Conservation (phyloP, 1,284 basidiomycete genomes). For the Tilletia walkeri region DNA sequence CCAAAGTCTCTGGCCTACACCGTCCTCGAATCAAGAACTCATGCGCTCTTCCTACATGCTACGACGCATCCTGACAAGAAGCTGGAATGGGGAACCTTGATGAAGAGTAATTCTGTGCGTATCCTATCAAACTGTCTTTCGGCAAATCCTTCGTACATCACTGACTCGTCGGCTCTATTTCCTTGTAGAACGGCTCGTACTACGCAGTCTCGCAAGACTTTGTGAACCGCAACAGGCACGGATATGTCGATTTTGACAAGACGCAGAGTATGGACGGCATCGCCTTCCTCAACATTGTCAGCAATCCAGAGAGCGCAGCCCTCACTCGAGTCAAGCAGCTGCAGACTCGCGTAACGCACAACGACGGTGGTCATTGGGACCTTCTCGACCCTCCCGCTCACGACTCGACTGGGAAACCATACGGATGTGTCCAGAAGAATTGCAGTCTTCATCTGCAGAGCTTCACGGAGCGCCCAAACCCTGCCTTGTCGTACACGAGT, state of each 20-base stretch:
- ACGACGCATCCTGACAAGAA: constrained; percentile 76
- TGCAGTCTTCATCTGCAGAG: constrained; percentile 91
- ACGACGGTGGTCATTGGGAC: constrained; percentile 93
- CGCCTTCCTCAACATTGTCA: constrained; percentile 84
- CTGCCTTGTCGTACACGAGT: constrained; percentile 84
- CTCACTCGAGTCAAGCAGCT: constrained; percentile 74
- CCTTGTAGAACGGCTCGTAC: constrained; percentile 78
- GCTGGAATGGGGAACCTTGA: constrained; percentile 83
- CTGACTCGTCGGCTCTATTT: background rate
- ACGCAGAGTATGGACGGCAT: constrained; percentile 94
- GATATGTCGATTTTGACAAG: constrained; percentile 98
- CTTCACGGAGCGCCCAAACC: constrained; percentile 87
- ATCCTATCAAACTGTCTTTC: background rate
- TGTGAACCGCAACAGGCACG: constrained; percentile 81
- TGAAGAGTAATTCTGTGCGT: constrained; percentile 79
- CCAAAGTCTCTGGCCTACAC: constrained; percentile 89
- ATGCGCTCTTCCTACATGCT: constrained; percentile 89
- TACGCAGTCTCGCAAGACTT: constrained; percentile 80
- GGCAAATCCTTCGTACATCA: background rate
- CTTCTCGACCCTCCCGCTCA: constrained; percentile 69
- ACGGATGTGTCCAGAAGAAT: constrained; percentile 71
- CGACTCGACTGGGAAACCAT: constrained; percentile 76
- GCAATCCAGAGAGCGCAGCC: constrained; percentile 74
- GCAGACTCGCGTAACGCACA: constrained; percentile 87
- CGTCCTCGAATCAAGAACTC: constrained; percentile 87